Conservation (phyloP, 2,329 filamentous ascomycete genomes). For the Ceratocystis colombiana region DNA sequence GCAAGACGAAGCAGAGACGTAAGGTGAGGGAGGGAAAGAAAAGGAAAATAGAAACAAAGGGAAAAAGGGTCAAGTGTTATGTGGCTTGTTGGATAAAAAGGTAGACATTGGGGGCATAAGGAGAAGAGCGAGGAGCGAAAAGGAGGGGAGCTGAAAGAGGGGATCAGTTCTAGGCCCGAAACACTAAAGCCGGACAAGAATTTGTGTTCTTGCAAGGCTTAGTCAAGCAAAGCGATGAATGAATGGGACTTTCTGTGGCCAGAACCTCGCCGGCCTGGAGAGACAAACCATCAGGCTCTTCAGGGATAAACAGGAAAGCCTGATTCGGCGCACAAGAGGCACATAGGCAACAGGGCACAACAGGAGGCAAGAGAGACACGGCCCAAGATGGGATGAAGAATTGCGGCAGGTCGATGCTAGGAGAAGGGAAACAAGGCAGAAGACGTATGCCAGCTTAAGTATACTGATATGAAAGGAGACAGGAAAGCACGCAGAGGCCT, state of each 20-base stretch:
- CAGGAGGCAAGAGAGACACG: not conserved
- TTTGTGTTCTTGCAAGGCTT: not conserved
- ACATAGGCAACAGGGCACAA: not conserved
- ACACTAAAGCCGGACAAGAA: not conserved
- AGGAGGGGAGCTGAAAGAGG: constrained; percentile 14
- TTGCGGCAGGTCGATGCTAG: not conserved
- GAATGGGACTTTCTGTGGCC: not conserved
- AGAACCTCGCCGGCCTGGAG: not conserved
- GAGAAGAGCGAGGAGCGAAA: constrained; percentile 1
- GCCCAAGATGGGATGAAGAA: constrained; percentile 1
- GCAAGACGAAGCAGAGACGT: not conserved
- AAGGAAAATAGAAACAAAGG: not conserved
- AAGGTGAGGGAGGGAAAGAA: not conserved
- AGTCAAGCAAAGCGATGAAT: not conserved
- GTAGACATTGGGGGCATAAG: not conserved
- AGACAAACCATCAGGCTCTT: no score
- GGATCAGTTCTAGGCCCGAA: constrained; percentile 12
- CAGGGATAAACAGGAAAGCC: no score
- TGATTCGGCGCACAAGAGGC: not conserved
- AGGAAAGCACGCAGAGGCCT: not conserved
- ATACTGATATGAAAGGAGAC: not conserved
- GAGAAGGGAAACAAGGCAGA: not conserved
- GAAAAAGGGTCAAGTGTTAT: not conserved
- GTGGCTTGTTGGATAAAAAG: not conserved
- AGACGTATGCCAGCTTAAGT: not conserved